Conservation (phyloP, 2,329 filamentous ascomycete species). For the Nannizziopsis arthrosporioides region DNA sequence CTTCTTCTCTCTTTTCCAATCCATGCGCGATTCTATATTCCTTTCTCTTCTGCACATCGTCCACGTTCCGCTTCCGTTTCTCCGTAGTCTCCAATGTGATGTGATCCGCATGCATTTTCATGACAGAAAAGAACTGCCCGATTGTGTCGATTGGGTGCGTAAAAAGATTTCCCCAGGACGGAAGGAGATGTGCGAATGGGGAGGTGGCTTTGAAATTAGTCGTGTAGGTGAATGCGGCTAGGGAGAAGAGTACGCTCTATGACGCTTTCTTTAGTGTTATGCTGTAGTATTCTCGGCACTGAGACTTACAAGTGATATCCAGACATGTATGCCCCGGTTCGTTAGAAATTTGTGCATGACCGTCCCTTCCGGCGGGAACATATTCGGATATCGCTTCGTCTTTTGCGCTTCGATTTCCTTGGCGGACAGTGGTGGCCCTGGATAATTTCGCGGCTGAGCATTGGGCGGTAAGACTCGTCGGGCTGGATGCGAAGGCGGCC, state of each 20-base stretch:
- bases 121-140: conserved; percentile 56
- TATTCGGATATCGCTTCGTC: conserved; percentile 67
- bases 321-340: conserved; percentile 62
- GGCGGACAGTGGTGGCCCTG: conserved; percentile 55
- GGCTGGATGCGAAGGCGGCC: conserved; percentile 77
- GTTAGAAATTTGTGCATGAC: conserved; percentile 78
- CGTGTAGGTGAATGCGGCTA: conserved; percentile 62
- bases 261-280: conserved; percentile 10
- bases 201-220: conserved; percentile 70
- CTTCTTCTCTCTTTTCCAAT: conserved; percentile 43
- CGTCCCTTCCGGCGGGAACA: conserved; percentile 74
- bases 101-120: conserved; percentile 64
- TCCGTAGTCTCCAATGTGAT: conserved; percentile 57
- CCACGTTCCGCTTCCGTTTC: conserved; percentile 58
- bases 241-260: conserved; percentile 54
- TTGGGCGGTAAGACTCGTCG: conserved; percentile 47
- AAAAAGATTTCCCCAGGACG: conserved; percentile 56
- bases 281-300: background rate
- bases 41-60: conserved; percentile 77
- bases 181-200: conserved; percentile 68
- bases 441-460: conserved; percentile 53
- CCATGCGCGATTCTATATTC: conserved; percentile 81
- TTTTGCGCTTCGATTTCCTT: conserved; percentile 56
- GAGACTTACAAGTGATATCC: conserved; percentile 68
- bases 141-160: conserved; percentile 58